phyloP scores from a whole-genome alignment of 2,329 filamentous ascomycete species.

The Claviceps purpurea region DNA sequence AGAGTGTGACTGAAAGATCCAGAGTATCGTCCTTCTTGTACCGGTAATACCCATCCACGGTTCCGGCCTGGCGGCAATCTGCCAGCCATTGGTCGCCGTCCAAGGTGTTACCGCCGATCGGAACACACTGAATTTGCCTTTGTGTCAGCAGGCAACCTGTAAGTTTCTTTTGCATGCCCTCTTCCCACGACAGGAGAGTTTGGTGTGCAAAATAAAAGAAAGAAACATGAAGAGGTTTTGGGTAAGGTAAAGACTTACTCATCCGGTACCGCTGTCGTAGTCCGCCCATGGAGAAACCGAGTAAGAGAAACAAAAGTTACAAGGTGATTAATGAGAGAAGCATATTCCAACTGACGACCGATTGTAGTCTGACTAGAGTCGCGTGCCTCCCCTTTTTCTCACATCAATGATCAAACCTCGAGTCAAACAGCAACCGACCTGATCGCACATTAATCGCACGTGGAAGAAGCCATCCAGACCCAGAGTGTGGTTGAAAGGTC shows the following conservation, averaged over 20 bases:
- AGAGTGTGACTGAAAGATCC: not conserved
- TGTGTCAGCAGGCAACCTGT: not conserved
- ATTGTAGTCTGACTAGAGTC: no score
- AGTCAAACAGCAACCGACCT: no score
- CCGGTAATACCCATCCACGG: not conserved
- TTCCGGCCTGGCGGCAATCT: not conserved
- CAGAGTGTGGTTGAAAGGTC: not conserved
- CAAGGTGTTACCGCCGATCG: no score
- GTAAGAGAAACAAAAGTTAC: not conserved
- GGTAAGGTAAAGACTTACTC: not conserved
- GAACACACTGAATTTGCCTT: not conserved
- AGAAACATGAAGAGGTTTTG: not conserved
- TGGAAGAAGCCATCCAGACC: not conserved
- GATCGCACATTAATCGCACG: not conserved
- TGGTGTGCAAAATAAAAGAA: not conserved
- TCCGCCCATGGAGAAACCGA: not conserved
- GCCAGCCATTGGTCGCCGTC: not conserved
- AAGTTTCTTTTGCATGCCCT: not conserved
- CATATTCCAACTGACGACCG: no score
- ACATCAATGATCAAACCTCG: no score
- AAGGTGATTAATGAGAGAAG: no score
- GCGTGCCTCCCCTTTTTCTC: no score
- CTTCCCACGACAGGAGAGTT: no score
- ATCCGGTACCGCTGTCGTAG: not conserved
- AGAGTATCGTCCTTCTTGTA: not conserved